Percentiles rank a stretch among this genome's conserved stretches.
phyloP scores from a whole-genome alignment of 208 protist species.

The Trypanosoma platydactyli region DNA sequence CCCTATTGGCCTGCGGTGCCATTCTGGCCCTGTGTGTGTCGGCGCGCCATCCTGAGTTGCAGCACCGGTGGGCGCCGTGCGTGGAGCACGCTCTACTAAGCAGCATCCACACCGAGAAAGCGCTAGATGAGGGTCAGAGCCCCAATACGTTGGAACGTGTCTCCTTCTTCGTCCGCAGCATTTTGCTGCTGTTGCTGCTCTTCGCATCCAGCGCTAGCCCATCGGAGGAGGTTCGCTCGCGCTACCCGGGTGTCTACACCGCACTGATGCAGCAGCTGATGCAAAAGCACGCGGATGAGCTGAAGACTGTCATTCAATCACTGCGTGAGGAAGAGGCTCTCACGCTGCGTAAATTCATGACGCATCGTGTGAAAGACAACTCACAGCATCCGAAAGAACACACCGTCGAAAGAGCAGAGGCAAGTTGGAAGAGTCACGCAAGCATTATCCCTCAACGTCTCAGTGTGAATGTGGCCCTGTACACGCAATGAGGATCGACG shows the following conservation, averaged over 20 bases:
- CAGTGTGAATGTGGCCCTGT: background rate
- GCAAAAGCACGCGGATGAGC: conserved; percentile 26
- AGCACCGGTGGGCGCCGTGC: conserved; percentile 6
- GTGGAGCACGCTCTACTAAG: conserved; percentile 17
- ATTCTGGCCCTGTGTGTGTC: conserved; percentile 24
- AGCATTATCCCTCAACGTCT: conserved; percentile 12
- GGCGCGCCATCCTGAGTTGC: conserved; percentile 4
- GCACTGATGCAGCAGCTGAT: conserved; percentile 44
- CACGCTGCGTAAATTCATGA: conserved; percentile 65
- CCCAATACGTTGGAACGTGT: conserved; percentile 3
- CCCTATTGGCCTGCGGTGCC: conserved; percentile 20
- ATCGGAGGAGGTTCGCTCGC: background rate
- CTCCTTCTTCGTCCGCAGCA: conserved; percentile 19
- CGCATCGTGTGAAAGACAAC: conserved; percentile 11
- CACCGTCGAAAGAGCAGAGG: background rate
- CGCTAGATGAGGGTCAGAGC: background rate
- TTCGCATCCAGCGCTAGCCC: background rate
- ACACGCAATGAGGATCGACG: background rate
- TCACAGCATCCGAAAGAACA: background rate
- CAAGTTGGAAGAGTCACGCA: background rate
- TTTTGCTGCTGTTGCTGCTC: conserved; percentile 11
- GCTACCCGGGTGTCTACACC: conserved; percentile 15
- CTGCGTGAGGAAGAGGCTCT: conserved; percentile 36
- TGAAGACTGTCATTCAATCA: conserved; percentile 55
- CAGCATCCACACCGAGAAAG: conserved; percentile 18